phyloP scores from a whole-genome alignment of 208 protist genomes.

The Crithidia expoeki region DNA sequence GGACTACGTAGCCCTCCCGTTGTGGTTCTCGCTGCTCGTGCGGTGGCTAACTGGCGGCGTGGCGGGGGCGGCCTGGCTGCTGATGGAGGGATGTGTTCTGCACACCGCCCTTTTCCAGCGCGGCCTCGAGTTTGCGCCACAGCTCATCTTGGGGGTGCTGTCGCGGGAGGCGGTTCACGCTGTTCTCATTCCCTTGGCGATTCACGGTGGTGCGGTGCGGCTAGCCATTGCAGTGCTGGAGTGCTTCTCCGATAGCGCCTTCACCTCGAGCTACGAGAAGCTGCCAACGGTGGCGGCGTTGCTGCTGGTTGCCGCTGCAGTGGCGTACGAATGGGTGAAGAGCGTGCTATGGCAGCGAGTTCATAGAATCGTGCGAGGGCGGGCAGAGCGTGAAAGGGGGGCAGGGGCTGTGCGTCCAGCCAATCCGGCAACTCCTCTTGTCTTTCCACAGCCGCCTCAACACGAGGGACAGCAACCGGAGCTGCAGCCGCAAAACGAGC shows the following conservation, averaged over 20 bases:
- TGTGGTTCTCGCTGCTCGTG: constrained; percentile 24
- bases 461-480: neutral
- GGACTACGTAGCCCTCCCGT: constrained; percentile 24
- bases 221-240: constrained; percentile 10
- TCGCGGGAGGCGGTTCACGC: constrained; percentile 20
- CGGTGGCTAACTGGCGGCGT: constrained; percentile 19
- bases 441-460: neutral
- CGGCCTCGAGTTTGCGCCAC: constrained; percentile 21
- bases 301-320: neutral
- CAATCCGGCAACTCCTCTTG: neutral
- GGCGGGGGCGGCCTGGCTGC: constrained; percentile 4
- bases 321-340: neutral
- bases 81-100: constrained; percentile 13
- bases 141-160: constrained; percentile 1
- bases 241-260: constrained; percentile 6
- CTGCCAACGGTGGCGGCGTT: neutral
- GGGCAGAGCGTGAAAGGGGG: neutral
- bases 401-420: neutral
- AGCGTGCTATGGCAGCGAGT: neutral
- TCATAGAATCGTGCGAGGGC: neutral
- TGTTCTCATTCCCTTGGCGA: constrained; percentile 14
- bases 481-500: neutral
- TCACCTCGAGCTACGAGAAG: neutral
- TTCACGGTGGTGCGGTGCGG: constrained; percentile 21
- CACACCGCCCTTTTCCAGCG: constrained; percentile 28